Evolutionary conservation across 1,284 basidiomycete species (phyloP).

Genomic region (Athelia sp.): DNA sequence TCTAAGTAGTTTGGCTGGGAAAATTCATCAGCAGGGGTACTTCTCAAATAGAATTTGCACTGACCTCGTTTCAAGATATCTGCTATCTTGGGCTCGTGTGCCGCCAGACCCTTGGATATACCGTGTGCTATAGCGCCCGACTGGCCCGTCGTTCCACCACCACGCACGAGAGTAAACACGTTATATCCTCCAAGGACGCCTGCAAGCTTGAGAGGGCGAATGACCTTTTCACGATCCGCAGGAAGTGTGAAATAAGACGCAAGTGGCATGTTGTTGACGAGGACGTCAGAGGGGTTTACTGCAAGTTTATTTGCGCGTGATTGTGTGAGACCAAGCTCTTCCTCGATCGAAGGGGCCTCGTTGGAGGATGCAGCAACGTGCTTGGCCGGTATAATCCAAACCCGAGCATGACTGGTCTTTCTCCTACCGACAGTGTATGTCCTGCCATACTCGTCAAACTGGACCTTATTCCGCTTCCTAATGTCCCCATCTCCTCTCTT

Average conservation of each 20-base stretch:
- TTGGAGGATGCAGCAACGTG: slow-evolving; percentile 15
- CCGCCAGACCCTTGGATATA: slow-evolving; percentile 76
- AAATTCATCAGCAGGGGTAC: slow-evolving; percentile 7
- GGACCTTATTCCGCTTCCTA: slow-evolving; percentile 49
- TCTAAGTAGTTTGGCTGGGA: slow-evolving; percentile 76
- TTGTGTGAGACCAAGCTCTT: neutral
- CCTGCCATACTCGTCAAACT: slow-evolving; percentile 70
- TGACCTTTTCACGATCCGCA: slow-evolving; percentile 74
- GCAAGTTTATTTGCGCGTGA: slow-evolving; percentile 2
- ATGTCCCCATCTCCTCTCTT: slow-evolving; percentile 51
- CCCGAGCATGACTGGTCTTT: slow-evolving; percentile 84
- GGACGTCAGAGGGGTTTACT: slow-evolving; percentile 50
- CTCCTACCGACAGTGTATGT: slow-evolving; percentile 82
- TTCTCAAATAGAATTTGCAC: slow-evolving; percentile 14
- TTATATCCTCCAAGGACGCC: slow-evolving; percentile 92
- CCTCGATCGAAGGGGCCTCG: slow-evolving; percentile 1
- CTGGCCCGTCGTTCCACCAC: slow-evolving; percentile 89
- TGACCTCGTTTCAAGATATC: slow-evolving; percentile 70
- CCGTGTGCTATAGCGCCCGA: slow-evolving; percentile 86
- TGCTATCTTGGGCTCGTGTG: slow-evolving; percentile 64
- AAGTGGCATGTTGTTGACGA: slow-evolving; percentile 84
- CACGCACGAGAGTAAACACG: slow-evolving; percentile 82
- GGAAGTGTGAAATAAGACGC: slow-evolving; percentile 76
- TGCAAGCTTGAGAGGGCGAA: slow-evolving; percentile 81
- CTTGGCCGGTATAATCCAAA: slow-evolving; percentile 88